Evolutionary conservation across 2,329 filamentous ascomycete species (phyloP), one percentile per base, ranked within the genome.

Genomic region (Escovopsis sp.): DNA sequence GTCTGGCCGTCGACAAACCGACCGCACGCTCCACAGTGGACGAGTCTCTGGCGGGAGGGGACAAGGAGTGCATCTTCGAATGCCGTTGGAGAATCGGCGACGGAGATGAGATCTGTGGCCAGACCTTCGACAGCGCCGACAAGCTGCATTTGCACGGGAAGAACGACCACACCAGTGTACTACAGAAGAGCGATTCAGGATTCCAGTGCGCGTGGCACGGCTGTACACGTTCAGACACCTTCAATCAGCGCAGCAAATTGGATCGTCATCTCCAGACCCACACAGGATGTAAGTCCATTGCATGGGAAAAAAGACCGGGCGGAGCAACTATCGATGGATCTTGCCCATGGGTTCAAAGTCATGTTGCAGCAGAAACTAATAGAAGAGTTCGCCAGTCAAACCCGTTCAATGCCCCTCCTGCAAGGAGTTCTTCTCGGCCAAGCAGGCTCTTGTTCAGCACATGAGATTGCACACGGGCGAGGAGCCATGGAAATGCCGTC

Each of bases 371-470:
- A n/a, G 23, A 13, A 16, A 17, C 9, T 16, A 13, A 11, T 37
- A n/a, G 14, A 44, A 33, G 34, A 13, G 27, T 21, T n/a, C n/a
- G 34, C 2, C 35, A 76, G 74, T 65, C 47, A 78, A 78, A 52
- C 69, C 72, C 6, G 72, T 68, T 37, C 56, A 61, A 31, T 79
- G 73, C 42, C 48, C 58, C 2, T 57, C 62, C 15, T 82, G 77
- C 45, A 58, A 62, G 9, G 58, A 70, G 38, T 58, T 60, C 3
- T 73, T 81, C 46, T 79, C 76, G 1, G 76, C 76, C 2, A 71
- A 75, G 44, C 76, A 81, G 50, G 72, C 78, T 1, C 62, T 81
- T 6, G 68, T 72, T 29, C 76, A 80, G 48, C 78, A 83, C 45
- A 63, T 71, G 48, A 67, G 75, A 14, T 78, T 70, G 2, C 78